A percentile compares a stretch with the other conserved stretches of the same genome.
These are phyloP conservation scores for Solanum hybrid DNA, from an alignment of 305 asterid species.

Conservation along the genomic window DNA sequence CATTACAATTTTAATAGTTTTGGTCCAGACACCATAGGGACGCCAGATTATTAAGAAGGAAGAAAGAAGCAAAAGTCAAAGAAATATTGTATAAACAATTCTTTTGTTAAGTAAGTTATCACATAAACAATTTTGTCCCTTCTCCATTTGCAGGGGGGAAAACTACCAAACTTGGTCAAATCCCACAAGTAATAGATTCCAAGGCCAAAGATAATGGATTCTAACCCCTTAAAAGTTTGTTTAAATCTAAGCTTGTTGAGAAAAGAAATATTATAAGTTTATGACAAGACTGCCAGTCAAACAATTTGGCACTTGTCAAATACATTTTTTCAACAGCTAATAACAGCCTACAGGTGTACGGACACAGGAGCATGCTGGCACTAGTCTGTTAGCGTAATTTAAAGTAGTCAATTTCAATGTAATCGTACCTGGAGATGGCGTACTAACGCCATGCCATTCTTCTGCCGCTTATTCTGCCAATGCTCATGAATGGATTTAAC, in stretches of 20 bases:
- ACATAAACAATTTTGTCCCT: neutral
- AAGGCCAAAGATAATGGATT: neutral
- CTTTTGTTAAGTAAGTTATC: neutral
- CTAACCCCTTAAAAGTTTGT: neutral
- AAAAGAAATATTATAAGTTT: neutral
- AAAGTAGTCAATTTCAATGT: neutral
- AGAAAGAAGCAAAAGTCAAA: neutral
- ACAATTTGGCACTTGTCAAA: neutral
- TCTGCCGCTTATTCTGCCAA: conserved; percentile 80
- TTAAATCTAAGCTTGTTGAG: neutral
- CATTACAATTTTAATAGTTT: neutral
- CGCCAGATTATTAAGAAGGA: neutral
- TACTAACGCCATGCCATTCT: conserved; percentile 70
- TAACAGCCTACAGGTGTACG: neutral
- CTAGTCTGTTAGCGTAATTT: neutral
- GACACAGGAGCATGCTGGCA: neutral
- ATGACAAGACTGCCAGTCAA: neutral
- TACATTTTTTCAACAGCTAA: neutral
- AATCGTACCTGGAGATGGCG: conserved; percentile 81
- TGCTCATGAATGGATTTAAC: conserved; percentile 52
- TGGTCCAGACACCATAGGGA: neutral
- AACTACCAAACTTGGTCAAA: neutral
- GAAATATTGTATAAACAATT: neutral
- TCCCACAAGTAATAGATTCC: neutral
- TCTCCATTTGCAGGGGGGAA: neutral